Evolutionary conservation across 2,329 filamentous ascomycete species (phyloP).

Genomic region (Cercospora nicotianae): DNA sequence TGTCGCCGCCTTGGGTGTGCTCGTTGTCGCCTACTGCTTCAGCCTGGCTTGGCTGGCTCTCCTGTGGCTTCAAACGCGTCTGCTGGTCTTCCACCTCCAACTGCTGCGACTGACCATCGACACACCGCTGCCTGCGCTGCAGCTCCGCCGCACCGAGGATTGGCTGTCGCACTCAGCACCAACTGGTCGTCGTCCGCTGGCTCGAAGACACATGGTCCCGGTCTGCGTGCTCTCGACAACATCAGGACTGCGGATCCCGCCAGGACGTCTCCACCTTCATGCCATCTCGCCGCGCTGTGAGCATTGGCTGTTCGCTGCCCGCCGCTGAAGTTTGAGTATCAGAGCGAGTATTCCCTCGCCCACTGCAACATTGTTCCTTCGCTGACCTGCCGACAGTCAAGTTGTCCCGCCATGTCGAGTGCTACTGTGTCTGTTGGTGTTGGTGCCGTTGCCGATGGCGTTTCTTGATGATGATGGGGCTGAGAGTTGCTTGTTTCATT

Average conservation of each 20-base stretch:
- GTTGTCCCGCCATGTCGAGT: background rate
- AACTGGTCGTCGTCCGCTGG: background rate
- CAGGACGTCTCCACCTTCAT: background rate
- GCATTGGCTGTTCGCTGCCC: background rate
- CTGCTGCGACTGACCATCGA: constrained; percentile 14
- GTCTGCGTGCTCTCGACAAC: background rate
- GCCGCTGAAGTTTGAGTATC: background rate
- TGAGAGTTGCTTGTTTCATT: background rate
- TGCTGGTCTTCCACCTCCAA: background rate
- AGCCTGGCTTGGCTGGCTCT: constrained; percentile 19
- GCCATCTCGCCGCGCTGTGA: background rate
- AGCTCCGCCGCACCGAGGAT: background rate
- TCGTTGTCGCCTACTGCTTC: constrained; percentile 20
- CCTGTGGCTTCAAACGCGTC: too few relatives aligned
- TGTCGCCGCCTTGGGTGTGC: constrained; percentile 14
- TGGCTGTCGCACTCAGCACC: background rate
- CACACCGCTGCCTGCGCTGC: background rate
- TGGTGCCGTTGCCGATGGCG: background rate
- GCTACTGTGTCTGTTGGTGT: too few relatives aligned
- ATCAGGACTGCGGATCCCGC: background rate
- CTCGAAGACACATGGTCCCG: background rate
- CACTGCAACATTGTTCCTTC: background rate
- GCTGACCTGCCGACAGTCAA: background rate
- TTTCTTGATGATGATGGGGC: background rate
- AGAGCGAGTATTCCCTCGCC: background rate